phyloP scores from a whole-genome alignment of 106 monocot genomes.

The Acorus calamus region DNA sequence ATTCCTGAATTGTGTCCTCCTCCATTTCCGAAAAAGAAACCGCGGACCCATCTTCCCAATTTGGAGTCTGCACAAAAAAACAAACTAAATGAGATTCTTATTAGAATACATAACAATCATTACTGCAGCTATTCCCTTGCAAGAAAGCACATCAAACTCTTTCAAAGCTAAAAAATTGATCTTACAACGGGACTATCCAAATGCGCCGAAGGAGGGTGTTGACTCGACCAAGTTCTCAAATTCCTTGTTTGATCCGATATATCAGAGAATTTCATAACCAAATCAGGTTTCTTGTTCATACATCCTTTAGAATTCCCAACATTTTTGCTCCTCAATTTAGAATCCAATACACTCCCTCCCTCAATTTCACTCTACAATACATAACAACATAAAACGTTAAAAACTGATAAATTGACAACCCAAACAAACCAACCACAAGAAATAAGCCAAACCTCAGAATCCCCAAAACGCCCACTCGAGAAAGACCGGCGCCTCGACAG shows the following conservation, averaged over 20 bases:
- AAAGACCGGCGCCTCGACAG: slow-evolving; percentile 10
- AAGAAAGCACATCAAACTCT: not conserved
- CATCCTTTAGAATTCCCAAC: not conserved
- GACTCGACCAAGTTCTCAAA: slow-evolving; percentile 14
- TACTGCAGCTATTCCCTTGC: no score
- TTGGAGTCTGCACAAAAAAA: not conserved
- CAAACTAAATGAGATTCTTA: no score
- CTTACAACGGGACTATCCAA: slow-evolving; percentile 26
- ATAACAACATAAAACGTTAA: not conserved
- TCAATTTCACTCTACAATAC: slow-evolving; percentile 17
- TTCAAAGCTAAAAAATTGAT: not conserved
- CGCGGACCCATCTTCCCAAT: slow-evolving; percentile 29
- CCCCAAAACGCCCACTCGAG: slow-evolving; percentile 8
- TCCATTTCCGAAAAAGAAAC: slow-evolving; percentile 35
- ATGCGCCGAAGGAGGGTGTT: slow-evolving; percentile 2
- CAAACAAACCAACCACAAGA: not conserved
- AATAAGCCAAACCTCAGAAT: slow-evolving; percentile 18
- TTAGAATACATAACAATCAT: no score
- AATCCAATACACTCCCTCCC: slow-evolving; percentile 4
- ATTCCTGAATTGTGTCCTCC: slow-evolving; percentile 5
- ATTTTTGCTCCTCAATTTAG: slow-evolving; percentile 13
- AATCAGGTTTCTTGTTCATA: not conserved
- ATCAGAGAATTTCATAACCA: not conserved
- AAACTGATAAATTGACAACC: not conserved
- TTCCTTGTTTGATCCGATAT: slow-evolving; percentile 10